Base-by-base conservation (phyloP, 1,284 basidiomycete species). In the Rhodotorula sp. region DNA sequence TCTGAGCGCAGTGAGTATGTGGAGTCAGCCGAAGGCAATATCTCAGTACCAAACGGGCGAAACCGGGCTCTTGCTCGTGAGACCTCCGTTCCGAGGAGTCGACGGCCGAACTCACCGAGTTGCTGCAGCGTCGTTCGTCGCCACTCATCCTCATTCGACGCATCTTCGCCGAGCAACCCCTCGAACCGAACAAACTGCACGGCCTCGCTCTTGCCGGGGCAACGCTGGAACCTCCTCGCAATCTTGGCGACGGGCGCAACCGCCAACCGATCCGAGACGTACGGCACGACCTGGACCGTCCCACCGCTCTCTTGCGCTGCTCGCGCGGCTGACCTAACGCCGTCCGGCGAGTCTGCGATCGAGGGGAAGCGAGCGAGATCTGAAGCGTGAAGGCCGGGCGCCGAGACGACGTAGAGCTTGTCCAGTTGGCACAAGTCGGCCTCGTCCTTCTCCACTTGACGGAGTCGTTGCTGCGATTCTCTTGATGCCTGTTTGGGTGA, bases 311-410 rank as follows among this genome's bases (percentile, higher is more conserved):
- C 48, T 49, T 1, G 57, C 10, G 29, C 16, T 2, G 34, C 34
- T 3, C 2, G 47, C 59, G 47, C 69, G 48, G 62, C 43, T 10
- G 74, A 20, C 4, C 57, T 56, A 48, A 69, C 26, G 8, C 62
- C 65, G 1, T 54, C 12, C 14, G 58, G 67, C 1, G 57, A 54
- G 49, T 26, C 21, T 29, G 66, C 15, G 20, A 61, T 2, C 46
- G 68, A 47, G n/a, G 74, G 72, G 26, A 76, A 61, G 51, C 59
- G 58, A 29, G 67, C 49, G 65, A 76, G 67, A 63, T 76, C 74
- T 6, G 74, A 74, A 63, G 64, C 65, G 64, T 73, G 69, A 5
- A 76, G 63, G 12, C 72, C 74, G 1, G 74, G 74, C 0, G 62
- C 64, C 18, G 69, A 68, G 58, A 76, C 16, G 63, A 76, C 63